phyloP scores from a whole-genome alignment of 176 grass and related monocot genomes.

The Metroxylon sagu region DNA sequence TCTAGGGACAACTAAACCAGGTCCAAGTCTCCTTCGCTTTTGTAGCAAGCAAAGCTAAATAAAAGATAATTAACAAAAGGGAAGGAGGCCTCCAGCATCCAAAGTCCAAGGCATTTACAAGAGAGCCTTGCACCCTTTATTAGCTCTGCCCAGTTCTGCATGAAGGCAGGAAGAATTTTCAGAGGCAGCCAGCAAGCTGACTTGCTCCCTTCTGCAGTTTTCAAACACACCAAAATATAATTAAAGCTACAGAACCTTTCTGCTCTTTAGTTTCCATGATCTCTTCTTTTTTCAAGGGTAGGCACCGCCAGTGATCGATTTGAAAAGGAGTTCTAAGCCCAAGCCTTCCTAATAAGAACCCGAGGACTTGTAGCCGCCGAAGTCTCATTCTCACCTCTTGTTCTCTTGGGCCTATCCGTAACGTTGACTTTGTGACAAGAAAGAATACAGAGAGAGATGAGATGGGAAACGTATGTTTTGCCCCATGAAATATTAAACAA shows the following conservation, averaged over 20 bases:
- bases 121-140: neutral
- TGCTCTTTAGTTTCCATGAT: too few species aligned
- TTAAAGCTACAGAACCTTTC: too few species aligned
- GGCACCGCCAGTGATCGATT: slow-evolving; percentile 18
- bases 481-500: too few species aligned
- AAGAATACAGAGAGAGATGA: slow-evolving; percentile 21
- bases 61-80: too few species aligned
- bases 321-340: slow-evolving; percentile 17
- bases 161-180: slow-evolving; percentile 20
- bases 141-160: slow-evolving; percentile 15
- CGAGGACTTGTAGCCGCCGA: slow-evolving; percentile 6
- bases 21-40: too few species aligned
- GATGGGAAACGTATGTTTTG: neutral
- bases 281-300: slow-evolving; percentile 5
- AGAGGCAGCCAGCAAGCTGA: slow-evolving; percentile 5
- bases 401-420: slow-evolving; percentile 11
- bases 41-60: too few species aligned
- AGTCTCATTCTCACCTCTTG: neutral
- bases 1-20: too few species aligned
- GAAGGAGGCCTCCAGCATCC: neutral
- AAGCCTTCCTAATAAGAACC: neutral
- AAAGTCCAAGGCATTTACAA: neutral
- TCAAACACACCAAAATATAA: neutral
- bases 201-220: slow-evolving; percentile 9
- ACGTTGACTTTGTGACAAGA: slow-evolving; percentile 27